Percentiles rank a stretch among this genome's conserved stretches.
These are phyloP conservation scores for Mortierella sp. DNA, from an alignment of 371 early-diverging fungal genomes.

Conservation along the genomic window DNA sequence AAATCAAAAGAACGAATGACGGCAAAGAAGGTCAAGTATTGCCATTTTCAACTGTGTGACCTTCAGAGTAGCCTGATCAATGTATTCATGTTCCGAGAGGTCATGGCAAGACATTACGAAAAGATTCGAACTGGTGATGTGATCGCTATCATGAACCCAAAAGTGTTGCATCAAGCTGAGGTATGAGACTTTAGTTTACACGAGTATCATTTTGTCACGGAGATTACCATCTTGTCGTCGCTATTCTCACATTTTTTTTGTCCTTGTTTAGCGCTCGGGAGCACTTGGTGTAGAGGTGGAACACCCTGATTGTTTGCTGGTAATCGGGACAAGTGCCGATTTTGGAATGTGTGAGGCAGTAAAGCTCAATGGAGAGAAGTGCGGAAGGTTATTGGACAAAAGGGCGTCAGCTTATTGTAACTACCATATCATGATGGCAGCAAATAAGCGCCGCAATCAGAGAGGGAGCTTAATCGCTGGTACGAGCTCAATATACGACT, in stretches of 20 bases:
- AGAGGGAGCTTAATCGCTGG: conserved; percentile 46
- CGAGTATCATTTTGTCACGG: neutral
- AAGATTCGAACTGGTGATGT: conserved; percentile 33
- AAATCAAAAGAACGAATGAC: conserved; percentile 43
- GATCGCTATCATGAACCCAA: conserved; percentile 37
- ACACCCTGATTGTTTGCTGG: conserved; percentile 34
- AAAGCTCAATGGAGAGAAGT: conserved; percentile 38
- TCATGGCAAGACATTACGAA: conserved; percentile 31
- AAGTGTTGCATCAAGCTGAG: conserved; percentile 43
- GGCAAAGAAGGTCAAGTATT: conserved; percentile 29
- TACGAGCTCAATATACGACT: conserved; percentile 46
- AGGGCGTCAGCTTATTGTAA: conserved; percentile 34
- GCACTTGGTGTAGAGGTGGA: conserved; percentile 38
- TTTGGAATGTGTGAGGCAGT: conserved; percentile 46
- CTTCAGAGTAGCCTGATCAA: conserved; percentile 29
- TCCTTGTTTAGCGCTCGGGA: conserved; percentile 22
- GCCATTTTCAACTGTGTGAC: conserved; percentile 44
- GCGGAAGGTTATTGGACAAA: conserved; percentile 34
- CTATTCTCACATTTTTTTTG: neutral
- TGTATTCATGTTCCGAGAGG: conserved; percentile 44
- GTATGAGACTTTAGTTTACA: conserved; percentile 14
- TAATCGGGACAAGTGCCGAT: conserved; percentile 32
- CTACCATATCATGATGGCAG: conserved; percentile 44
- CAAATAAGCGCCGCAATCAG: conserved; percentile 47
- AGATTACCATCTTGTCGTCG: neutral